Base-by-base conservation (phyloP, 805 yeast species). In the Tetrapisispora taiwanensis region DNA sequence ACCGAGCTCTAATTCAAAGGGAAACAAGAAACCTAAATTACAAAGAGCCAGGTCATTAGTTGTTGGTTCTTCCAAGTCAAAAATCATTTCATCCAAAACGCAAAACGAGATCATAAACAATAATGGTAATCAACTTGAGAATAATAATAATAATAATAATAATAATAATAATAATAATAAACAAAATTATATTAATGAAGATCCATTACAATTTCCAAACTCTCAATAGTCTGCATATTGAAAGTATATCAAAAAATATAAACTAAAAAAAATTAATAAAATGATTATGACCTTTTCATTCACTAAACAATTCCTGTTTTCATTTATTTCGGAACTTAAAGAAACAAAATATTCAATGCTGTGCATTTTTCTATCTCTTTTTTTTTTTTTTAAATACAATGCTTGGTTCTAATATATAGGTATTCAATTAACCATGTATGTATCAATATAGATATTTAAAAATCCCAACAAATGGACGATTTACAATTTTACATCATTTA, bases 1-100 rank as follows among this genome's bases (percentile, higher is more conserved):
- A 28, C 42, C 35, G 50, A 52, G 15, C 37, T 49, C 46, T 17
- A 24, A 40, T 30, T 22, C 40, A 31, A 53, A 46, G 40, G 46
- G 45, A 18, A 45, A 40, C 18, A 52, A 42, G 39, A 48, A 47
- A 41, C 42, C 34, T 8, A 47, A 52, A 17, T 45, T 57, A 36
- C 59, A 56, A 39, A 47, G 61, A 41, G 52, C 64, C 9, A 55
- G 55, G 43, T 58, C 64, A 13, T 43, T 54, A 31, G 50, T 55
- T 15, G 50, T 47, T 14, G 50, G 48, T 12, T 35, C 52, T 30
- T 34, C 50, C n/a, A 41, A 43, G 24, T 35, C 46, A 34, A 34
- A 39, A 13, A 37, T 19, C 14, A 32, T 20, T 3, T 37, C 40
- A 9, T 27, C 40, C 14, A 37, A 37, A 17, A 19, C 30, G 33